phyloP scores from a whole-genome alignment of 1,284 basidiomycete species.

The Grifola frondosa region DNA sequence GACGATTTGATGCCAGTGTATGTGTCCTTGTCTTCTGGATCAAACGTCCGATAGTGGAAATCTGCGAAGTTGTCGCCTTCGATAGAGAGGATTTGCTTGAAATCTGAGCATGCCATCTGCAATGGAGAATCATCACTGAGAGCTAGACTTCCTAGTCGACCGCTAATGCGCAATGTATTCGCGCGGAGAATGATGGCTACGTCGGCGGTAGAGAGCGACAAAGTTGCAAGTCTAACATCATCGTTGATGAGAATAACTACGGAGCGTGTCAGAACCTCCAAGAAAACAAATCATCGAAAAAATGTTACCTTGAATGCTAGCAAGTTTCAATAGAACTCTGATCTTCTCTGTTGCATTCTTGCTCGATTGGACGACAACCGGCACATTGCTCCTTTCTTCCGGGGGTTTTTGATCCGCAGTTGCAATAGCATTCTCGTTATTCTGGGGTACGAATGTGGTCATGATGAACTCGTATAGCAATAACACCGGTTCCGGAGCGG shows the following conservation, averaged over 20 bases:
- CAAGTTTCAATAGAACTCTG: slow-evolving; percentile 83
- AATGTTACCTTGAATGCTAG: slow-evolving; percentile 76
- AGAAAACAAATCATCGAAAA: slow-evolving; percentile 1
- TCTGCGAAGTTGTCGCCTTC: slow-evolving; percentile 96
- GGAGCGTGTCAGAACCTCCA: slow-evolving; percentile 13
- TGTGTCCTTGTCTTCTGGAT: slow-evolving; percentile 58
- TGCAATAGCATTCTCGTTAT: slow-evolving; percentile 24
- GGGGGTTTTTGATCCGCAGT: slow-evolving; percentile 9
- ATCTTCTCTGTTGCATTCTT: slow-evolving; percentile 57
- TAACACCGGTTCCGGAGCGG: slow-evolving; percentile 90
- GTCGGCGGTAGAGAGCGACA: slow-evolving; percentile 91
- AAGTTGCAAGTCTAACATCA: slow-evolving; percentile 72
- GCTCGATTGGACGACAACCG: slow-evolving; percentile 11
- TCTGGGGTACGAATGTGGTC: slow-evolving; percentile 84
- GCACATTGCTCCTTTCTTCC: slow-evolving; percentile 9
- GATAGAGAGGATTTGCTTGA: slow-evolving; percentile 90
- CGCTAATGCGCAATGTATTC: slow-evolving; percentile 79
- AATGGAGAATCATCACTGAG: slow-evolving; percentile 77
- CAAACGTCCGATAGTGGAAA: slow-evolving; percentile 94
- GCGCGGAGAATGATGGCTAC: slow-evolving; percentile 79
- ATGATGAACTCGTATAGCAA: slow-evolving; percentile 97
- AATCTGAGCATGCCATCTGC: slow-evolving; percentile 60
- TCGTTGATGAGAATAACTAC: slow-evolving; percentile 86
- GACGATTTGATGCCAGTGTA: slow-evolving; percentile 88
- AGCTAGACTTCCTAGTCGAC: slow-evolving; percentile 84